Evolutionary conservation across 345 rosid species (phyloP).

Genomic region (Bruguiera sexangula): DNA sequence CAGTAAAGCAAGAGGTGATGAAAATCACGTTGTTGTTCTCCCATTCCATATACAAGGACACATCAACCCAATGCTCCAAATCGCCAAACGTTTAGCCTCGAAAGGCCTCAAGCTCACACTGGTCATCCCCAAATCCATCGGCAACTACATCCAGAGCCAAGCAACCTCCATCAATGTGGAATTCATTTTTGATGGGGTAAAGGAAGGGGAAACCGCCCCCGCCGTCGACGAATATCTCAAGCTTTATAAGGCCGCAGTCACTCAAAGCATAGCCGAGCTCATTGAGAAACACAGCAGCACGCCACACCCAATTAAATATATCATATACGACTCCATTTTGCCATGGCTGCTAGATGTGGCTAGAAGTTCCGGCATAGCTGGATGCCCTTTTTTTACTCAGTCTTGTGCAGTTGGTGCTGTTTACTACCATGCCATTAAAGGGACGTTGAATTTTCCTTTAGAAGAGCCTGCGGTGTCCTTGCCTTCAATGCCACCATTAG

Average conservation of each 20-base stretch:
- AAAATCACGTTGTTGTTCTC: slow-evolving; percentile 18
- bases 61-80: slow-evolving; percentile 33
- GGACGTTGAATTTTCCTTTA: background rate
- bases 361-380: slow-evolving; percentile 25
- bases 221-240: slow-evolving; percentile 22
- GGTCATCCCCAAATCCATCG: slow-evolving; percentile 6
- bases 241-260: slow-evolving; percentile 18
- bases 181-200: slow-evolving; percentile 29
- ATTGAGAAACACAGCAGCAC: slow-evolving; percentile 17
- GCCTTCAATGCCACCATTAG: slow-evolving; percentile 7
- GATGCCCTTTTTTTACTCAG: slow-evolving; percentile 47
- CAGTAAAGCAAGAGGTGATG: background rate
- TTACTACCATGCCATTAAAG: slow-evolving; percentile 34
- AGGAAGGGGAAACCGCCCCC: slow-evolving; percentile 27
- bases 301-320: slow-evolving; percentile 16
- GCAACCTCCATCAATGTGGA: slow-evolving; percentile 24
- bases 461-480: background rate
- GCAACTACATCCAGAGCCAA: slow-evolving; percentile 19
- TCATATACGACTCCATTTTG: slow-evolving; percentile 43
- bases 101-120: slow-evolving; percentile 26
- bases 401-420: slow-evolving; percentile 37
- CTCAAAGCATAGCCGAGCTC: slow-evolving; percentile 29
- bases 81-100: slow-evolving; percentile 28
- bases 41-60: slow-evolving; percentile 31
- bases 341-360: slow-evolving; percentile 57